These are phyloP conservation scores for Verticillium dahliae DNA, from an alignment of 2,329 filamentous ascomycete genomes.

Conservation along the genomic window DNA sequence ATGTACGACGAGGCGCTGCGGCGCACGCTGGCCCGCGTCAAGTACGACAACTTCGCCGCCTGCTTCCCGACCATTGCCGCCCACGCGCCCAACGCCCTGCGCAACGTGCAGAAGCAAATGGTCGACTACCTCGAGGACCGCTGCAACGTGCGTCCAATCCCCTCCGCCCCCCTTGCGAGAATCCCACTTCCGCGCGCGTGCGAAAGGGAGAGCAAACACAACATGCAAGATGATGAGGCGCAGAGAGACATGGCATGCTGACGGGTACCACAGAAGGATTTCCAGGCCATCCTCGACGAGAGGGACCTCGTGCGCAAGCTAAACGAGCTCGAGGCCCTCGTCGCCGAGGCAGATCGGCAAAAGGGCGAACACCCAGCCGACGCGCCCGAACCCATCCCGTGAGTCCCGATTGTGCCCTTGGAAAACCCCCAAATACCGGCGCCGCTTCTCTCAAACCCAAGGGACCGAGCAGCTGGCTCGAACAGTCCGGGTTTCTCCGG, in stretches of 20 bases:
- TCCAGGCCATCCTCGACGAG: conserved; percentile 44
- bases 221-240: neutral
- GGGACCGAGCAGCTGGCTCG: neutral
- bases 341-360: conserved; percentile 40
- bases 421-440: neutral
- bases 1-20: conserved; percentile 45
- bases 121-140: conserved; percentile 46
- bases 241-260: neutral
- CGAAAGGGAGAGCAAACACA: no score
- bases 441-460: neutral
- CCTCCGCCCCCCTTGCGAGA: neutral
- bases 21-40: conserved; percentile 49
- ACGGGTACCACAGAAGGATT: conserved; percentile 38
- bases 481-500: no score
- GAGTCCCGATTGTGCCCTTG: conserved; percentile 15
- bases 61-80: conserved; percentile 57
- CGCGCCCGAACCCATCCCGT: conserved; percentile 34
- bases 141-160: conserved; percentile 33
- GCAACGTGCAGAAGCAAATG: conserved; percentile 52
- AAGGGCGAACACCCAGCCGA: conserved; percentile 21
- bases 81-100: conserved; percentile 42
- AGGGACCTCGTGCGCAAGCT: conserved; percentile 49
- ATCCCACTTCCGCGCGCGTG: neutral
- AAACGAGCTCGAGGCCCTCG: conserved; percentile 52
- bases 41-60: conserved; percentile 49